Conservation (phyloP, 2,329 filamentous ascomycete species). For the Aspergillus carbonarius region DNA sequence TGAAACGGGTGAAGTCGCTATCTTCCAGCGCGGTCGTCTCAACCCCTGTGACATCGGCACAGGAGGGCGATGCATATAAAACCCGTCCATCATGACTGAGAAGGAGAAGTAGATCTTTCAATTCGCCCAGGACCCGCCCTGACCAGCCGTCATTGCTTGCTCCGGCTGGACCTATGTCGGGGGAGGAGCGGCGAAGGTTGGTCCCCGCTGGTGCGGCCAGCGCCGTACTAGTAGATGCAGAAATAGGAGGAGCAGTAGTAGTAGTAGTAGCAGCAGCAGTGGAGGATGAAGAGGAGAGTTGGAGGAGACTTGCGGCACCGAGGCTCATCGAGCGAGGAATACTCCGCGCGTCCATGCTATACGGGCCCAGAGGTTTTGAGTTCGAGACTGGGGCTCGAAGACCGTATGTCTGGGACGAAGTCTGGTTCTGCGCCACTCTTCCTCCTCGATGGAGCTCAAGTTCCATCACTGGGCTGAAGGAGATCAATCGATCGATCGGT, state of each 20-base stretch:
- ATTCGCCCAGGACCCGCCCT: constrained; percentile 81
- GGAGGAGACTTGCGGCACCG: not conserved
- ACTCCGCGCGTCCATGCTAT: constrained; percentile 5
- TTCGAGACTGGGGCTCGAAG: not conserved
- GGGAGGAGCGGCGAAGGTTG: not conserved
- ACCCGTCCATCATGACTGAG: constrained; percentile 81
- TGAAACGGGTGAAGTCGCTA: constrained; percentile 73
- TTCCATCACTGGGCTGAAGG: not conserved
- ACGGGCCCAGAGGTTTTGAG: not conserved
- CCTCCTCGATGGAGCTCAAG: not conserved
- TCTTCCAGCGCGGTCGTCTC: constrained; percentile 68
- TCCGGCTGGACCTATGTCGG: not conserved
- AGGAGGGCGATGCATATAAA: constrained; percentile 80
- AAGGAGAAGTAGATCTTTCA: constrained; percentile 85
- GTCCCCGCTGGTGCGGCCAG: not conserved
- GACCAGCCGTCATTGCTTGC: constrained; percentile 59
- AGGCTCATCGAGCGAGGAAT: constrained; percentile 2
- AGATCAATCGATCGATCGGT: not conserved
- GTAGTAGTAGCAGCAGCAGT: not conserved
- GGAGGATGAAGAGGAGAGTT: not conserved
- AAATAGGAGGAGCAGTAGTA: not conserved
- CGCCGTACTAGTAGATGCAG: not conserved
- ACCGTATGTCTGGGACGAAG: not conserved
- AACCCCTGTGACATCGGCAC: constrained; percentile 73
- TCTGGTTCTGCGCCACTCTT: not conserved